Percentiles rank a stretch among this genome's conserved stretches.
phyloP scores from a whole-genome alignment of 139 green algal species.

The Chlamydomonas schloesseri region DNA sequence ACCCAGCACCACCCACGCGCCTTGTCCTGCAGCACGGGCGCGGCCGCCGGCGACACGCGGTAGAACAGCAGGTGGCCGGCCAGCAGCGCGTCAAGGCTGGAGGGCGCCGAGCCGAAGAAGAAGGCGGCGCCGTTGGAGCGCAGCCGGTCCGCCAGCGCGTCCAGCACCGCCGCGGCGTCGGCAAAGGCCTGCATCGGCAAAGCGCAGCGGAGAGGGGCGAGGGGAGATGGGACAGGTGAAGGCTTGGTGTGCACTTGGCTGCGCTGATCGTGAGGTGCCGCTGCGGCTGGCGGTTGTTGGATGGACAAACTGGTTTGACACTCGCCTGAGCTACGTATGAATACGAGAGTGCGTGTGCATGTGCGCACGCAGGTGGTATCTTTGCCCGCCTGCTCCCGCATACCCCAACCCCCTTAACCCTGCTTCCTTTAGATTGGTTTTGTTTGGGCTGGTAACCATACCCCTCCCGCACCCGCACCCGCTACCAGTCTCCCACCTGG shows the following conservation, averaged over 20 bases:
- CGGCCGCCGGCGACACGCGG: slow-evolving; percentile 56
- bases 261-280: too few species aligned
- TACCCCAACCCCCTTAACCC: too few species aligned
- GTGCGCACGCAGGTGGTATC: too few species aligned
- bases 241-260: not conserved
- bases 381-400: too few species aligned
- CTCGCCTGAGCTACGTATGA: too few species aligned
- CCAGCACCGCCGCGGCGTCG: slow-evolving; percentile 50
- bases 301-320: too few species aligned
- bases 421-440: too few species aligned
- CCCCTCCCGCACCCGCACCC: too few species aligned
- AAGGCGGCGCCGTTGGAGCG: slow-evolving; percentile 47
- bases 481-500: slow-evolving; percentile 40
- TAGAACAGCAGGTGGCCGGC: slow-evolving; percentile 74
- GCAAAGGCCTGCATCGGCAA: slow-evolving; percentile 63
- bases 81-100: slow-evolving; percentile 77
- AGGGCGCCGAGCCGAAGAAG: slow-evolving; percentile 71
- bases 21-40: slow-evolving; percentile 65
- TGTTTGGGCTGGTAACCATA: not conserved
- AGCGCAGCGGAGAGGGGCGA: not conserved
- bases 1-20: not conserved
- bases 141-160: slow-evolving; percentile 64
- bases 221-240: not conserved
- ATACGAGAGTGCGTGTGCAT: too few species aligned
- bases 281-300: too few species aligned